Conservation (phyloP, 768 basidiomycete species). For the Neoboletus magnificus region DNA sequence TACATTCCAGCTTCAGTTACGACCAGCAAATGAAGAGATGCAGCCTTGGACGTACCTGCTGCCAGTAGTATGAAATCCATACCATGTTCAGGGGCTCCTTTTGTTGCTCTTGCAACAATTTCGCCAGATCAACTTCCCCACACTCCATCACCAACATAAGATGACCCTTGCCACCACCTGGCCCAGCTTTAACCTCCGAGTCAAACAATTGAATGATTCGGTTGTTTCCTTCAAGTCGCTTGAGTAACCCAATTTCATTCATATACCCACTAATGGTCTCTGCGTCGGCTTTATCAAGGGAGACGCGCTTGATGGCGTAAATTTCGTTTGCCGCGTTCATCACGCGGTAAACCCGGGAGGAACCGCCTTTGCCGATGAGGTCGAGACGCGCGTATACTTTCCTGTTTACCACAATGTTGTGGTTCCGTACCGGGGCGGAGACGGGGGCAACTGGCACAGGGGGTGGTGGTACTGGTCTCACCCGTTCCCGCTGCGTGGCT, state of each 20-base stretch:
- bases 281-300: slow-evolving; percentile 81
- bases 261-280: slow-evolving; percentile 91
- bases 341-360: slow-evolving; percentile 94
- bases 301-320: slow-evolving; percentile 90
- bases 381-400: slow-evolving; percentile 81
- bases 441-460: slow-evolving; percentile 23
- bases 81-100: slow-evolving; percentile 87
- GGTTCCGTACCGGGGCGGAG: slow-evolving; percentile 36
- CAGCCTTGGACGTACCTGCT: slow-evolving; percentile 61
- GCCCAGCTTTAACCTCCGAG: slow-evolving; percentile 70
- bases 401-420: slow-evolving; percentile 55
- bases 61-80: slow-evolving; percentile 95
- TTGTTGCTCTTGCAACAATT: slow-evolving; percentile 78
- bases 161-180: slow-evolving; percentile 67
- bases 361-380: slow-evolving; percentile 89
- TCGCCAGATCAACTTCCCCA: slow-evolving; percentile 90
- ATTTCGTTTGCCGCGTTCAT: slow-evolving; percentile 73
- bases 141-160: slow-evolving; percentile 94
- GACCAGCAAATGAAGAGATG: neutral
- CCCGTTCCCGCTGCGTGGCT: slow-evolving; percentile 22
- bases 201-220: slow-evolving; percentile 91
- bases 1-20: slow-evolving; percentile 29
- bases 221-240: slow-evolving; percentile 90
- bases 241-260: slow-evolving; percentile 93
- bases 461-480: slow-evolving; percentile 36